Percentiles rank a stretch among this genome's conserved stretches.
Evolutionary conservation across 2,329 filamentous ascomycete genomes (phyloP).

Genomic region (Thermomyces lanuginosus): DNA sequence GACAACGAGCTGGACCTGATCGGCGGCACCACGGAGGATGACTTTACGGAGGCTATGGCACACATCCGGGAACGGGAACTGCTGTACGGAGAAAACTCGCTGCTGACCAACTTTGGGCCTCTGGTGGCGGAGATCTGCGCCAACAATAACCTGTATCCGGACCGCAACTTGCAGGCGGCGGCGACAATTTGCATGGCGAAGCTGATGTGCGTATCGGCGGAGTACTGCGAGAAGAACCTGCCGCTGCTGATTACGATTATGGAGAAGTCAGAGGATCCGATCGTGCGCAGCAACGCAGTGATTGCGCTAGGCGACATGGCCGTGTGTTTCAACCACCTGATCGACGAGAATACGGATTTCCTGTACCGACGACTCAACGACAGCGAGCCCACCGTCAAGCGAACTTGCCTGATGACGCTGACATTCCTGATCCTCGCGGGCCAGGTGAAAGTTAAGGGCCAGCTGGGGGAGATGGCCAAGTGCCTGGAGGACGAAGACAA

Average conservation of each 20-base stretch:
- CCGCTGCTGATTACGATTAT: conserved; percentile 94
- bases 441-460: conserved; percentile 98
- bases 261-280: conserved; percentile 81
- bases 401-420: conserved; percentile 94
- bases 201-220: conserved; percentile 93
- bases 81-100: conserved; percentile 63
- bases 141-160: conserved; percentile 82
- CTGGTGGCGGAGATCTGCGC: conserved; percentile 86
- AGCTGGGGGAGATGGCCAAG: conserved; percentile 97
- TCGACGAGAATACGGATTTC: conserved; percentile 98
- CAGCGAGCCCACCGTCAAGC: conserved; percentile 73
- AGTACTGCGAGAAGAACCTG: conserved; percentile 89
- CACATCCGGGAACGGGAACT: conserved; percentile 74
- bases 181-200: conserved; percentile 91
- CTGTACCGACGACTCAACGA: conserved; percentile 87
- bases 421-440: conserved; percentile 94
- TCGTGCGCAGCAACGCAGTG: conserved; percentile 87
- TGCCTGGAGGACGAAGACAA: conserved; percentile 94
- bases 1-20: conserved; percentile 90
- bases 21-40: conserved; percentile 86
- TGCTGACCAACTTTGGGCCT: conserved; percentile 81
- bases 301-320: conserved; percentile 98
- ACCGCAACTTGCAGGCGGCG: conserved; percentile 78
- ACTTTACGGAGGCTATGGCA: conserved; percentile 74
- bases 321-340: conserved; percentile 97